phyloP scores from a whole-genome alignment of 2,329 filamentous ascomycete species.

The Phaeomoniella chlamydospora region DNA sequence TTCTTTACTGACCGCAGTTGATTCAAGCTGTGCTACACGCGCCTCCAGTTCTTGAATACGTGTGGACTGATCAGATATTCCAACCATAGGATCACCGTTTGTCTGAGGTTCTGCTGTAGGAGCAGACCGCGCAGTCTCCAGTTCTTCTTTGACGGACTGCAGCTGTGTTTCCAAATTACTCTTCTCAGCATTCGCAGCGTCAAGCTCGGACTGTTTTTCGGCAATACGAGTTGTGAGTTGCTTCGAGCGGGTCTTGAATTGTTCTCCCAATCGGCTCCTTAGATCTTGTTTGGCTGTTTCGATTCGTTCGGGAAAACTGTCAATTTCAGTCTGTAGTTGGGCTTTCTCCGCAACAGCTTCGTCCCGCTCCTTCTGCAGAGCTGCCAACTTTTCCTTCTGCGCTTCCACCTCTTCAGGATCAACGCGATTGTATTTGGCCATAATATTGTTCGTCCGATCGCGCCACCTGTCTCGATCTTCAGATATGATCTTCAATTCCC shows the following conservation, averaged over 20 bases:
- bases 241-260: slow-evolving; percentile 40
- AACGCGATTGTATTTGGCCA: slow-evolving; percentile 89
- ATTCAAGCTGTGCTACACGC: slow-evolving; percentile 38
- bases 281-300: slow-evolving; percentile 34
- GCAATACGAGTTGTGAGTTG: slow-evolving; percentile 52
- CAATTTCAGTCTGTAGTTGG: slow-evolving; percentile 33
- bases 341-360: slow-evolving; percentile 43
- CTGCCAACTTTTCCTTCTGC: slow-evolving; percentile 62
- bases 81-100: slow-evolving; percentile 30
- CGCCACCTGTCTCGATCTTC: slow-evolving; percentile 92
- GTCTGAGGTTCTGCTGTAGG: slow-evolving; percentile 15
- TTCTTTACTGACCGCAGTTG: slow-evolving; percentile 36
- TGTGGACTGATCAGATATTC: slow-evolving; percentile 23
- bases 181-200: slow-evolving; percentile 45
- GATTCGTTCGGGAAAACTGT: slow-evolving; percentile 32
- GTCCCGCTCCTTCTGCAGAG: slow-evolving; percentile 51
- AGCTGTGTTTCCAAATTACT: slow-evolving; percentile 55
- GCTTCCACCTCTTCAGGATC: slow-evolving; percentile 87
- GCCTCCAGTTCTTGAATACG: slow-evolving; percentile 34
- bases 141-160: slow-evolving; percentile 44
- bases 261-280: slow-evolving; percentile 28
- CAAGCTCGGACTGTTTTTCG: slow-evolving; percentile 33
- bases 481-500: slow-evolving; percentile 76
- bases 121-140: slow-evolving; percentile 44
- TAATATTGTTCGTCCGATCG: slow-evolving; percentile 86